These are phyloP conservation scores for Yamadazyma songkhlaensis DNA, from an alignment of 1,139 yeast genomes.

Conservation along the genomic window DNA sequence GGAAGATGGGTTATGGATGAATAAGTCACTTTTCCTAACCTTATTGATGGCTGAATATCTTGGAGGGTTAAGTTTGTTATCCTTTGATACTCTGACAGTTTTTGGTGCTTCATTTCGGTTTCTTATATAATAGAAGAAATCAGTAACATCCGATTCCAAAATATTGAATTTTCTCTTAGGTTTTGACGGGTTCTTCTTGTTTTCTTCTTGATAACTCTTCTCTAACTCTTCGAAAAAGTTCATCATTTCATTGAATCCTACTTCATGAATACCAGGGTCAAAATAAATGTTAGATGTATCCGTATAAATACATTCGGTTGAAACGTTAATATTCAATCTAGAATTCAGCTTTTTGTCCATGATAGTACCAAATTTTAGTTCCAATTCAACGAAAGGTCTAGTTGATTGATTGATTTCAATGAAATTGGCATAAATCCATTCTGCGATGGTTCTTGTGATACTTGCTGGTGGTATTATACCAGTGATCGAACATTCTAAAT, in stretches of 20 bases:
- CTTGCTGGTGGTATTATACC: conserved; percentile 82
- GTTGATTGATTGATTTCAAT: conserved; percentile 58
- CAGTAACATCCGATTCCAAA: conserved; percentile 42
- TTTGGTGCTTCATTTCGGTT: conserved; percentile 54
- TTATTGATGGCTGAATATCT: conserved; percentile 71
- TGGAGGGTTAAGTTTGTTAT: conserved; percentile 56
- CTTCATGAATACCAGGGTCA: conserved; percentile 68
- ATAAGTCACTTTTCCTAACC: conserved; percentile 66
- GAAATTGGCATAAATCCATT: conserved; percentile 85
- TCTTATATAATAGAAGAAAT: conserved; percentile 35
- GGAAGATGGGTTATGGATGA: conserved; percentile 72
- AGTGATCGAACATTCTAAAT: conserved; percentile 58
- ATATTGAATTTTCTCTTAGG: conserved; percentile 40
- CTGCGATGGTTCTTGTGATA: conserved; percentile 75
- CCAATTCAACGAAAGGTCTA: conserved; percentile 69
- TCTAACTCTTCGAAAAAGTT: conserved; percentile 57
- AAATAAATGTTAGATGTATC: conserved; percentile 58
- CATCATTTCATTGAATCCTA: conserved; percentile 60
- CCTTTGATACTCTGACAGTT: conserved; percentile 62
- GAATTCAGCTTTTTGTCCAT: conserved; percentile 63
- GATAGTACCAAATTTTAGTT: conserved; percentile 77
- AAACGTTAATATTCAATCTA: conserved; percentile 67
- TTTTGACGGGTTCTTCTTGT: conserved; percentile 25
- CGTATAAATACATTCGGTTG: conserved; percentile 70
- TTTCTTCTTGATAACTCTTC: conserved; percentile 41